phyloP scores from a whole-genome alignment of 768 basidiomycete genomes.

The Lactarius sp. region DNA sequence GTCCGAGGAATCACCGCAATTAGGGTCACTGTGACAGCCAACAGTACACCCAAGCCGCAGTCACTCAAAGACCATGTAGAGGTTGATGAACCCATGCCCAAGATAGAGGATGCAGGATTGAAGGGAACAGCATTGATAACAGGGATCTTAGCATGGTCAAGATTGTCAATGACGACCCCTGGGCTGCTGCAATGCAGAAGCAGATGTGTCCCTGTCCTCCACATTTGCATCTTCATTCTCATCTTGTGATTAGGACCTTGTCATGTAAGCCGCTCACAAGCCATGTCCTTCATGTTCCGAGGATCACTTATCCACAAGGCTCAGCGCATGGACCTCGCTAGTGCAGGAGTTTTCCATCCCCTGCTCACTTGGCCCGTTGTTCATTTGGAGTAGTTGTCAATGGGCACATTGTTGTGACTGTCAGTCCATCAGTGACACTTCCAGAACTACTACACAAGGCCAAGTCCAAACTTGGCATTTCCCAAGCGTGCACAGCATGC shows the following conservation, averaged over 20 bases:
- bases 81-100: conserved; percentile 19
- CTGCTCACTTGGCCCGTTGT: conserved; percentile 8
- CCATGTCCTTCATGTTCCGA: conserved; percentile 32
- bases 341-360: conserved; percentile 19
- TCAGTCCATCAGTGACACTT: conserved; percentile 36
- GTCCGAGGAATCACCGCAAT: conserved; percentile 28
- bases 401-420: conserved; percentile 49
- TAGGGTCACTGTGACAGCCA: background rate
- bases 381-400: conserved; percentile 39
- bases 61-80: conserved; percentile 8
- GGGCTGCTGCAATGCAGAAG: conserved; percentile 86
- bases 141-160: conserved; percentile 62
- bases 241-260: conserved; percentile 66
- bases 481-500: background rate
- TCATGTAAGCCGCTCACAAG: conserved; percentile 45
- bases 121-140: conserved; percentile 33
- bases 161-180: conserved; percentile 79
- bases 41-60: background rate
- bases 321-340: conserved; percentile 12
- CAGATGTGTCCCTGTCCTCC: conserved; percentile 45
- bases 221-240: background rate
- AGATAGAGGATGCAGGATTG: conserved; percentile 28
- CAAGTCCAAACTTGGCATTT: conserved; percentile 39
- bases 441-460: no score
- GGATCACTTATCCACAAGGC: conserved; percentile 31